Base-by-base conservation (phyloP, 805 yeast species). In the Grigorovia yakushimaensis region DNA sequence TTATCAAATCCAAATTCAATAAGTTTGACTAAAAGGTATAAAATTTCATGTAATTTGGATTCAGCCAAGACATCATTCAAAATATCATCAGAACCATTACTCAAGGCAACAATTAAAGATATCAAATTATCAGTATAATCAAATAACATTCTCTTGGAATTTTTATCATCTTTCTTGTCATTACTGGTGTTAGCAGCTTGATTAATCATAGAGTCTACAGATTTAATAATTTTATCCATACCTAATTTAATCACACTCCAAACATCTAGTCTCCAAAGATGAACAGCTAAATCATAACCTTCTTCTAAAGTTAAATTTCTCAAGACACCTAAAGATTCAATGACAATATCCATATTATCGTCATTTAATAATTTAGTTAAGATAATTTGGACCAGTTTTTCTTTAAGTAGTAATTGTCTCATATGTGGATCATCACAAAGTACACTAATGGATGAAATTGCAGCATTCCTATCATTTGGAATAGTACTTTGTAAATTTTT, bases 261-360 rank as follows among this genome's bases (percentile, higher is more conserved):
- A 39, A 91, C 78, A 51, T 84, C 79, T 17, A 79, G 78, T 60
- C 97, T 77, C 85, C 94, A 84, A 46, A 85, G 62, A 61, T 77
- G 78, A 19, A 78, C 76, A 23, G 88, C 79, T 36, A 87, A 75
- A 52, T 87, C 95, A 55, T 86, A 82, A 19, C 96, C 97, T 65
- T 88, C 95, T 59, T 87, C 95, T 46, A 87, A 72, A 2, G 84
- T 82, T 47, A 91, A 60, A 59, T 84, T 88, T 61, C 96, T 76
- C 52, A 93, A 67, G 21, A 91, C 69, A 1, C 96, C 97, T 55
- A 79, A 82, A 1, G 91, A 73, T 56, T 84, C 94, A 19, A 84
- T 84, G 18, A 85, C 82, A 41, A 87, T 78, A 54, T 88, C 96
- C 47, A 80, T 81, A 53, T 82, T 74, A 19, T 73, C 60, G 60